Evolutionary conservation across 106 monocot species (phyloP), one percentile per base, ranked within the genome.

Genomic region (Acorus calamus): DNA sequence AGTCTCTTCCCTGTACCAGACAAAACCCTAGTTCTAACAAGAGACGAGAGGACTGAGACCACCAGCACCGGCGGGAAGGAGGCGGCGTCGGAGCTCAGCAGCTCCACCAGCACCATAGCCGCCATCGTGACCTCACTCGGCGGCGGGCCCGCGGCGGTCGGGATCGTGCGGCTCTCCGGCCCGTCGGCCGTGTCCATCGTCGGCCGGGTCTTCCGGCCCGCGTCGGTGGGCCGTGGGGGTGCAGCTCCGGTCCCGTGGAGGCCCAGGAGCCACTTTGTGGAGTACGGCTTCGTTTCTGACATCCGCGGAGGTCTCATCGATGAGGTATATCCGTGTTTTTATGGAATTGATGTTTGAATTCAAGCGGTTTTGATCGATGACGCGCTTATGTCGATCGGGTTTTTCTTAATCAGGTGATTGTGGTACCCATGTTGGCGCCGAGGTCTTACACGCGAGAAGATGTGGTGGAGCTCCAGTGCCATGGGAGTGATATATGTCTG

Each of bases 401-500:
- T 55, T 55, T 13, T 55, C 55, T 55, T 55, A 13, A 13, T 13
- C 13, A 55, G 11, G 13, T 55, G 55, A 13, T 55, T 55, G 89
- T 78, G 61, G 46, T 94, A 50, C 94, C 94, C 45, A 94, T 94
- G 94, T 65, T 94, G 69, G 94, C 86, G 62, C 94, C 94, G 43
- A 87, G 84, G 56, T 94, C 94, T 9, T 94, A 94, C 68, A 94
- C 94, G 7, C 72, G 78, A 72, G 90, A 94, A 84, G 94, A 94
- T 82, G 84, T 94, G 59, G 82, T 94, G 61, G 94, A 94, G 81
- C 87, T 94, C 44, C 94, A 94, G 51, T 94, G 94, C 63, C 94
- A 94, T 82, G 94, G 94, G 43, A 94, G 61, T 69, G 90, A 89
- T 66, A 77, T 94, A 55, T 94, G 89, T 57, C 74, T 94, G 61